A percentile compares a stretch with the other conserved stretches of the same genome.
phyloP scores from a whole-genome alignment of 306 rosid genomes.

The Dryas alaskensis region DNA sequence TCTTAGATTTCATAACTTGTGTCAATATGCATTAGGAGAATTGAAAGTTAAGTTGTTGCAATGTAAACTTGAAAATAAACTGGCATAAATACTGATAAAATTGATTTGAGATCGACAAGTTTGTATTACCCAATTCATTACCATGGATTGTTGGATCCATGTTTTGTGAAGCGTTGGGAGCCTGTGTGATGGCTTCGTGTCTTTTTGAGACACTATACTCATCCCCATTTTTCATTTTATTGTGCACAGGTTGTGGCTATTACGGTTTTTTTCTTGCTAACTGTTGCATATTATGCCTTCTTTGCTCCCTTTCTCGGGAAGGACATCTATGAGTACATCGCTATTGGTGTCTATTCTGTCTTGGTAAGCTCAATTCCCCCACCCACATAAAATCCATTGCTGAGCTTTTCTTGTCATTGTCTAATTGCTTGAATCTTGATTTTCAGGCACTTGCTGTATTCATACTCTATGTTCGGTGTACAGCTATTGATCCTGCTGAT shows the following conservation, averaged over 20 bases:
- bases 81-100: not conserved
- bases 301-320: conserved; percentile 74
- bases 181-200: conserved; percentile 4
- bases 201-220: conserved; percentile 18
- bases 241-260: conserved; percentile 72
- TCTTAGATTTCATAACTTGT: not conserved
- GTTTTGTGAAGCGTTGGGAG: conserved; percentile 8
- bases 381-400: not conserved
- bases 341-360: conserved; percentile 65
- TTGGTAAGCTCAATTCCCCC: conserved; percentile 42
- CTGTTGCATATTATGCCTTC: conserved; percentile 77
- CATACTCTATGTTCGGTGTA: conserved; percentile 72
- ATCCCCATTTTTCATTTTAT: conserved; percentile 11
- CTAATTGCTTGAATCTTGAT: conserved; percentile 20
- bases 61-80: not conserved
- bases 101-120: not conserved
- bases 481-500: conserved; percentile 86
- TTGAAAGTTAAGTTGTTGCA: not conserved
- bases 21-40: not conserved
- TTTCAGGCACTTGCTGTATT: conserved; percentile 70
- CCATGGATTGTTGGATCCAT: not conserved
- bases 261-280: conserved; percentile 70
- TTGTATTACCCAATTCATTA: not conserved
- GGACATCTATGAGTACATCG: conserved; percentile 49
- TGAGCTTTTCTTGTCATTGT: conserved; percentile 12